Evolutionary conservation across 1,284 basidiomycete genomes (phyloP), one percentile per base, ranked within the genome.

Genomic region (Naganishia cerealis): DNA sequence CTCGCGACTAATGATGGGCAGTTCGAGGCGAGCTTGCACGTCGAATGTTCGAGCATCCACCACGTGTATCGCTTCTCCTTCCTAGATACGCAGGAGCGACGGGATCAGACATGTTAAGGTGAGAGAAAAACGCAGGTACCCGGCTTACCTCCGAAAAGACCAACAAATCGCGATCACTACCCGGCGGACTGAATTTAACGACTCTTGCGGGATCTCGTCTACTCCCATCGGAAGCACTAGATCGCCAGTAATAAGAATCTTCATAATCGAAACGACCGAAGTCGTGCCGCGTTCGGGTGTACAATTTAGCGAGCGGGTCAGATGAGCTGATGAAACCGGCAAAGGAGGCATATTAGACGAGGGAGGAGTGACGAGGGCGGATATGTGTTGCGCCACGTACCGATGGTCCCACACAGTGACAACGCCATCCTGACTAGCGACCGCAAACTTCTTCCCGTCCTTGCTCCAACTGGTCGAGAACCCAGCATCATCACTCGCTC

Each of bases 401-500:
- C 80, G 75, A 69, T 81, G 80, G 68, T 81, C 80, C 79, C 79
- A 81, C 1, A 81, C 78, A 9, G 80, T 81, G 33, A 80, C 78
- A 62, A 80, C 78, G 3, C 80, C 80, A 67, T 81, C 77, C 73
- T 81, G 79, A 69, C 75, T 76, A 7, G 80, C 80, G 7, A 80
- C 80, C 15, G 78, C 80, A 67, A 81, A 81, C 61, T 80, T 80
- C 33, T 79, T 73, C 6, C 80, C 80, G 66, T 81, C 80, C 62
- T 78, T 78, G 67, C 75, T 77, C 80, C 80, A 81, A 21, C 76
- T 71, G 1, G 78, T 80, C 4, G 76, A 78, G 70, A 81, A 81
- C 4, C 76, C 77, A 15, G 76, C 75, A 67, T 81, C 80, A 8
- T 77, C 78, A 0, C 77, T 78, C 15, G 76, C 78, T 33, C 72